Evolutionary conservation across 2,329 filamentous ascomycete genomes (phyloP).

Genomic region (Nemania diffusa): DNA sequence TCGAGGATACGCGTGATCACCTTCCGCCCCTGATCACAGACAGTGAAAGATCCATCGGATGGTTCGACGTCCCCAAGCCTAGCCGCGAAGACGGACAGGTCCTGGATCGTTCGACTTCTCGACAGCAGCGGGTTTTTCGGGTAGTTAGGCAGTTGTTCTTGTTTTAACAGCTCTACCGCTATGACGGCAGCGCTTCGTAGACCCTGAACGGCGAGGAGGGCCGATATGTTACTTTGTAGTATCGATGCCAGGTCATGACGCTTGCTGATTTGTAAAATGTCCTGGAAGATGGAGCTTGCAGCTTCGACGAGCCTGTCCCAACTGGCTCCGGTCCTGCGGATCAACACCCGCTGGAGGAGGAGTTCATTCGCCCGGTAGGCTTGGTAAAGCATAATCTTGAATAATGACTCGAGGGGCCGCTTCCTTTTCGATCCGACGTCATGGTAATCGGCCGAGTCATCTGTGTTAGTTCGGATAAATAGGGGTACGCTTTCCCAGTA

Average conservation of each 20-base stretch:
- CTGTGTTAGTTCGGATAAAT: constrained; percentile 41
- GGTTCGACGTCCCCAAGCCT: constrained; percentile 49
- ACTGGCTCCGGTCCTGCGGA: constrained; percentile 49
- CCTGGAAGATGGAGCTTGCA: constrained; percentile 47
- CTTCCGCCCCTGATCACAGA: constrained; percentile 51
- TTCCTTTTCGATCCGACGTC: constrained; percentile 27
- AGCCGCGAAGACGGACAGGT: constrained; percentile 51
- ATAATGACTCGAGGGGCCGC: constrained; percentile 43
- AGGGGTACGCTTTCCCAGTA: constrained; percentile 45
- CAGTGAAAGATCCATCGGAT: constrained; percentile 45
- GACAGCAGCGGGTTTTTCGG: constrained; percentile 50
- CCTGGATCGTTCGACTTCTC: constrained; percentile 52
- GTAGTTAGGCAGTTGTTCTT: constrained; percentile 50
- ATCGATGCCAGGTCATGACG: constrained; percentile 47
- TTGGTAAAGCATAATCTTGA: constrained; percentile 41
- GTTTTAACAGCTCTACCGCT: constrained; percentile 51
- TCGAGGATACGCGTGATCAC: constrained; percentile 52
- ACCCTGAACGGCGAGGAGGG: constrained; percentile 48
- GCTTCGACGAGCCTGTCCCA: constrained; percentile 48
- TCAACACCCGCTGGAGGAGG: constrained; percentile 50
- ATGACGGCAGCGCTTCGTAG: constrained; percentile 51
- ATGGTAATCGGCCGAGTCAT: constrained; percentile 38
- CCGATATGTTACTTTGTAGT: constrained; percentile 46
- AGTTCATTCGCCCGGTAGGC: constrained; percentile 46
- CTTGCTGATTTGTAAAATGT: constrained; percentile 48